A percentile compares a stretch with the other conserved stretches of the same genome.
phyloP scores from a whole-genome alignment of 352 stramenopile genomes.

The Pythium guiyangense region DNA sequence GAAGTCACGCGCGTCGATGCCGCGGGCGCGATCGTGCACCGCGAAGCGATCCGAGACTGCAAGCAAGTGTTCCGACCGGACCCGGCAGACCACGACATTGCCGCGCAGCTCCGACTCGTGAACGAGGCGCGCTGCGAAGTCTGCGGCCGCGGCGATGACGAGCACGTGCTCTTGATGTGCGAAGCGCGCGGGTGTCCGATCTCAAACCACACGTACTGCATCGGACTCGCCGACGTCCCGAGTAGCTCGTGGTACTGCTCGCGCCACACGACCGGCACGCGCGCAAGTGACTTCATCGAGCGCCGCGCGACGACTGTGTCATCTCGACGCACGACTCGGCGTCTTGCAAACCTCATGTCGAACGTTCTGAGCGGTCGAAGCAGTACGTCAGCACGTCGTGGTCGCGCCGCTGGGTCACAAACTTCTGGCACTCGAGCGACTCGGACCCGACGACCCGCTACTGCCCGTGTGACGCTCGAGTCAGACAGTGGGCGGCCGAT shows the following conservation, averaged over 20 bases:
- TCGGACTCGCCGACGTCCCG: conserved; percentile 51
- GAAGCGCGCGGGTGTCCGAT: conserved; percentile 58
- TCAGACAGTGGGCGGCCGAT: conserved; percentile 37
- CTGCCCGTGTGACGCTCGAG: conserved; percentile 18
- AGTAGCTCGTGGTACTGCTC: conserved; percentile 71
- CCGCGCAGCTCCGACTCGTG: conserved; percentile 59
- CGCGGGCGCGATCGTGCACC: conserved; percentile 28
- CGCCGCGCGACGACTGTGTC: conserved; percentile 57
- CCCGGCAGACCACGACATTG: conserved; percentile 56
- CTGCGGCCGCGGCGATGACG: conserved; percentile 72
- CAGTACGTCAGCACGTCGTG: conserved; percentile 1
- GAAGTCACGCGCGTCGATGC: conserved; percentile 39
- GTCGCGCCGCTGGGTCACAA: conserved; percentile 6
- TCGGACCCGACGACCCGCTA: conserved; percentile 1
- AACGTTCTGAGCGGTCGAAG: conserved; percentile 39
- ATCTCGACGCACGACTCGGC: conserved; percentile 46
- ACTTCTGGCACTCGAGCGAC: conserved; percentile 1
- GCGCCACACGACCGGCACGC: conserved; percentile 26
- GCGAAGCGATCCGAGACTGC: conserved; percentile 32
- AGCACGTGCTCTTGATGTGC: conserved; percentile 79
- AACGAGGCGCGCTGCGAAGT: conserved; percentile 66
- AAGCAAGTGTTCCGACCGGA: conserved; percentile 69
- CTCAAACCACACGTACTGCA: conserved; percentile 73
- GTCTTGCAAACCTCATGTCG: conserved; percentile 73
- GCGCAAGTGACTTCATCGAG: conserved; percentile 54